Evolutionary conservation across 1,139 yeast species (phyloP), one percentile per base, ranked within the genome.

Genomic region (Yamadazyma triangularis): DNA sequence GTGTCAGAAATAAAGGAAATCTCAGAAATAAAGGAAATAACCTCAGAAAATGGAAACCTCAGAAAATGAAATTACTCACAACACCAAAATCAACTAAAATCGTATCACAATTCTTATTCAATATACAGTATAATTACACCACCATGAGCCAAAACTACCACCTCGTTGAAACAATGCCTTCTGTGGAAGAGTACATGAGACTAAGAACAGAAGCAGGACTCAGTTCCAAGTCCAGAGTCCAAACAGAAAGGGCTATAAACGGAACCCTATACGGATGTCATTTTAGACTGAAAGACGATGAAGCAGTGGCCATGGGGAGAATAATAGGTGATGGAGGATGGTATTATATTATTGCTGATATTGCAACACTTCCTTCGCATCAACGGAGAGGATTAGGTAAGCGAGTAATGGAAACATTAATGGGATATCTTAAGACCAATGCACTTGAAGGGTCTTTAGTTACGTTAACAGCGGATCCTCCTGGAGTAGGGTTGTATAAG

Each of bases 261-360:
- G 26, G 26, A 8, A 24, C 25, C 9, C 28, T 15, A 22, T 29
- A 14, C n/a, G 23, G 28, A 8, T 14, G 26, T 15, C 35, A 32
- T 15, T 16, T 32, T 8, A 12, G 13, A 8, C n/a, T n/a, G n/a
- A 6, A 18, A 7, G 8, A 9, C 4, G 29, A 18, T 10, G 23
- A 25, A 21, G 33, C 25, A 2, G 32, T 31, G 4, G 32, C 35
- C 8, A 34, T 31, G 35, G 38, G 38, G 6, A 26, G 38, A 27
- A 14, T 34, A 10, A 19, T 34, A 2, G 27, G 35, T 10, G 35
- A 31, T 18, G 38, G 38, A 2, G 38, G 31, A 4, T 34, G 35
- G 35, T 34, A 32, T 11, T 34, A 13, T 23, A 13, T 28, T 10
- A 22, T 34, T 31, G 21, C 32, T 12, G 38, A 34, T 25, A 31